Evolutionary conservation across 495 filamentous ascomycete species (phyloP), one percentile per base, ranked within the genome.

Genomic region (Jackrogersella minutella): DNA sequence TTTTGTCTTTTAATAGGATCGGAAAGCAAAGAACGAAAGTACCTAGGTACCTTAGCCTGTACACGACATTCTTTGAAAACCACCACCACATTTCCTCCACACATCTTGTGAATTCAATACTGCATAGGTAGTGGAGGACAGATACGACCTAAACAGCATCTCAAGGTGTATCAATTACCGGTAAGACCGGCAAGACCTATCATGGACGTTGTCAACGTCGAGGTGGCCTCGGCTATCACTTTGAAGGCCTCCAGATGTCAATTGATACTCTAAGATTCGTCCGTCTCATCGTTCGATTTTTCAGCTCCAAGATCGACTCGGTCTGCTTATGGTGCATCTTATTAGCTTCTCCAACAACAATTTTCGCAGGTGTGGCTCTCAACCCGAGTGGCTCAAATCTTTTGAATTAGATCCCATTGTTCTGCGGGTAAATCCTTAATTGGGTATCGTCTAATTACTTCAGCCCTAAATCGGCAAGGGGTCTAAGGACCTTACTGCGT

Each of bases 391-490:
- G 44, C 13, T 30, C n/a, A 30, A 3, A 26, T 1, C 21, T 6
- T 49, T 46, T 24, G 41, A 24, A 7, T 44, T 44, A 10, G 17
- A 47, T 49, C 26, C 44, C 26, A 49, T 17, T 49, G 26, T 19
- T 49, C 44, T 47, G 13, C 31, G 44, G 44, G 44, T 49, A 31
- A 24, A 31, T 16, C 13, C 44, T 14, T 14, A 14, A 31, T 49
- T 49, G 7, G 44, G 44, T 49, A 31, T 49, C 44, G 33, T 40
- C 14, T 26, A n/a, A n/a, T n/a, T n/a, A 36, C 31, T 22, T 65
- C 52, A 65, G 62, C 51, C 62, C 46, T 65, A 50, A 28, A 49
- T 59, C 51, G 24, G 14, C 28, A 13, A 19, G 28, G 28, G 33
- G 47, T 44, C 16, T 50, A 10, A 22, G 39, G 40, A n/a, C n/a